Evolutionary conservation across 148 eudicot species (phyloP).

Genomic region (Tetragonia tetragonoides): DNA sequence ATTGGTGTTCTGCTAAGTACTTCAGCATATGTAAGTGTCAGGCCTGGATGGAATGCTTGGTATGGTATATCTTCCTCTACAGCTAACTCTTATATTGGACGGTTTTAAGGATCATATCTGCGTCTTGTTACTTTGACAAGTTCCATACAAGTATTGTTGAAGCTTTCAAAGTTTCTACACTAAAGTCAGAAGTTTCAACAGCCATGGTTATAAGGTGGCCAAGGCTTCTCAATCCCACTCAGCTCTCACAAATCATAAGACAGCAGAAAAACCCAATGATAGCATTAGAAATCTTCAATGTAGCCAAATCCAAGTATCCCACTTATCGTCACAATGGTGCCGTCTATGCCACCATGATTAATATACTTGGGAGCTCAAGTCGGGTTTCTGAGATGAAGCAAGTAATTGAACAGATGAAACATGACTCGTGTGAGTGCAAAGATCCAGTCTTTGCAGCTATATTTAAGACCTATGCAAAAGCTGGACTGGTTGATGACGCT

Average conservation of each 20-base stretch:
- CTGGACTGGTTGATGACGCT: conserved; percentile 67
- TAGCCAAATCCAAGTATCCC: conserved; percentile 61
- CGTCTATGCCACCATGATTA: conserved; percentile 79
- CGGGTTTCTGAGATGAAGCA: conserved; percentile 63
- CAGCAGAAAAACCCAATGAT: conserved; percentile 51
- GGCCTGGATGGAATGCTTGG: no score
- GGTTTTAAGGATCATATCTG: background rate
- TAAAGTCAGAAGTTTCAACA: background rate
- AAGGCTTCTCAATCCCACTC: conserved; percentile 55
- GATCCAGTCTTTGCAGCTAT: conserved; percentile 57
- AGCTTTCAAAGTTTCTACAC: background rate
- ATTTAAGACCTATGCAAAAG: conserved; percentile 60
- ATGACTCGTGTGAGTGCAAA: conserved; percentile 73
- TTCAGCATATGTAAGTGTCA: no score
- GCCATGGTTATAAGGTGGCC: conserved; percentile 56
- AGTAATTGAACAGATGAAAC: conserved; percentile 66
- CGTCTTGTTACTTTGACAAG: background rate
- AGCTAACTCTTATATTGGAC: background rate
- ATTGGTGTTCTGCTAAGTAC: no score
- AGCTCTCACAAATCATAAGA: conserved; percentile 46
- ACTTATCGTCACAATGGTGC: conserved; percentile 69
- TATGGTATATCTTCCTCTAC: background rate
- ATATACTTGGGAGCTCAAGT: conserved; percentile 59
- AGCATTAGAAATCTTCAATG: conserved; percentile 57
- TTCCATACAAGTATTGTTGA: background rate